Evolutionary conservation across 2,329 filamentous ascomycete species (phyloP).

Genomic region (Aspergillus sojae): DNA sequence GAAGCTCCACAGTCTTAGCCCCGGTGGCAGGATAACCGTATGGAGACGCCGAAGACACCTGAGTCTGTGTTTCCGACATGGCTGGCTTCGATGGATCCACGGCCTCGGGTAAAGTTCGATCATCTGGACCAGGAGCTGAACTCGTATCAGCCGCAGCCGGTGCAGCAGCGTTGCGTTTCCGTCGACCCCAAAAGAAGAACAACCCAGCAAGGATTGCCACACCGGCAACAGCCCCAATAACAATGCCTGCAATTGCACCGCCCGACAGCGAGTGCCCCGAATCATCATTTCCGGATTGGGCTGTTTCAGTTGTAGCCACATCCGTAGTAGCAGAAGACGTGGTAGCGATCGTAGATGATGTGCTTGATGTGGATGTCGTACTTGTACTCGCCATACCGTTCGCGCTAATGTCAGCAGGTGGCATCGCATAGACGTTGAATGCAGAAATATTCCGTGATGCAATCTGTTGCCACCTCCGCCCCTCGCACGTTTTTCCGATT

Average conservation of each 20-base stretch:
- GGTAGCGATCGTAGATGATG: neutral
- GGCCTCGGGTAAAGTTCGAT: neutral
- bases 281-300: neutral
- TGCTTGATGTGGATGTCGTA: neutral
- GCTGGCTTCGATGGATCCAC: neutral
- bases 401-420: conserved; percentile 3
- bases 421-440: conserved; percentile 19
- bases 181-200: conserved; percentile 7
- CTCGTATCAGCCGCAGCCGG: neutral
- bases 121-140: neutral
- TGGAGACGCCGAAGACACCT: neutral
- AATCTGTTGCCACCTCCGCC: conserved; percentile 9
- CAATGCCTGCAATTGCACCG: conserved; percentile 9
- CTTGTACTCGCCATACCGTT: conserved; percentile 8
- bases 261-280: neutral
- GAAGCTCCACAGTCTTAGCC: neutral
- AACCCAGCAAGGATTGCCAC: neutral
- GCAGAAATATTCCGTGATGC: conserved; percentile 14
- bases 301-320: neutral
- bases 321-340: neutral
- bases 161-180: neutral
- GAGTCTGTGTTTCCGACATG: neutral
- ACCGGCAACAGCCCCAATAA: conserved; percentile 3
- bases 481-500: conserved; percentile 15
- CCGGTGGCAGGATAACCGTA: neutral